phyloP scores from a whole-genome alignment of 164 flowering plant species.

The Malania oleifera region DNA sequence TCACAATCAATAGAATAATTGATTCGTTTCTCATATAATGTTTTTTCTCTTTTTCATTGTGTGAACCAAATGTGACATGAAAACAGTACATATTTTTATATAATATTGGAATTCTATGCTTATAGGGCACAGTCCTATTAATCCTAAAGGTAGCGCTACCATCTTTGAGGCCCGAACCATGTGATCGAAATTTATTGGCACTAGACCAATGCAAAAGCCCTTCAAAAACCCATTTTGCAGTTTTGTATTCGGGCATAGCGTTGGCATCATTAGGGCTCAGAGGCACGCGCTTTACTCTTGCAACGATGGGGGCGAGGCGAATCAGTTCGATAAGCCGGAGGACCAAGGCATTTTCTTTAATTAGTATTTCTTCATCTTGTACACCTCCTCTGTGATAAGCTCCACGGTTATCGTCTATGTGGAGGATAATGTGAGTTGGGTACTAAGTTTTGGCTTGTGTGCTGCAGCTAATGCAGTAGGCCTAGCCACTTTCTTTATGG shows the following conservation, averaged over 20 bases:
- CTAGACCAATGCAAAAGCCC: conserved; percentile 16
- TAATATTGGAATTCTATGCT: too few species aligned
- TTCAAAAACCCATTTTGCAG: conserved; percentile 20
- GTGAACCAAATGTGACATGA: too few species aligned
- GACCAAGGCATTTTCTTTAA: conserved; percentile 43
- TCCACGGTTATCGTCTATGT: conserved; percentile 35
- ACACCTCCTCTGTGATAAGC: conserved; percentile 11
- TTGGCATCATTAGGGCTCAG: conserved; percentile 29
- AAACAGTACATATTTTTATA: too few species aligned
- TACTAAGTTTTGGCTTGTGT: conserved; percentile 33
- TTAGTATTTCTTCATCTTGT: conserved; percentile 39
- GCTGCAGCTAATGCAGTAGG: conserved; percentile 17
- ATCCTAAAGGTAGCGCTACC: conserved; percentile 11
- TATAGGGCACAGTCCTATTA: conserved; percentile 19
- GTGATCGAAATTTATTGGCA: conserved; percentile 10
- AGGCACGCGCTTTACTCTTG: conserved; percentile 36
- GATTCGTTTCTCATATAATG: too few species aligned
- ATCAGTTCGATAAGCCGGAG: conserved; percentile 30
- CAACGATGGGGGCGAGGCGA: conserved; percentile 45
- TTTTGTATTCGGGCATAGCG: conserved; percentile 22
- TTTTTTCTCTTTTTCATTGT: too few species aligned
- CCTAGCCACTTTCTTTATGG: conserved; percentile 26
- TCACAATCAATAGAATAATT: too few species aligned
- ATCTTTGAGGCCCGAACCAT: conserved; percentile 24
- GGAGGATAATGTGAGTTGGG: conserved; percentile 50